A percentile compares a stretch with the other conserved stretches of the same genome.
Conservation (phyloP, 164 flowering plant species). For the Taxillus chinensis region DNA sequence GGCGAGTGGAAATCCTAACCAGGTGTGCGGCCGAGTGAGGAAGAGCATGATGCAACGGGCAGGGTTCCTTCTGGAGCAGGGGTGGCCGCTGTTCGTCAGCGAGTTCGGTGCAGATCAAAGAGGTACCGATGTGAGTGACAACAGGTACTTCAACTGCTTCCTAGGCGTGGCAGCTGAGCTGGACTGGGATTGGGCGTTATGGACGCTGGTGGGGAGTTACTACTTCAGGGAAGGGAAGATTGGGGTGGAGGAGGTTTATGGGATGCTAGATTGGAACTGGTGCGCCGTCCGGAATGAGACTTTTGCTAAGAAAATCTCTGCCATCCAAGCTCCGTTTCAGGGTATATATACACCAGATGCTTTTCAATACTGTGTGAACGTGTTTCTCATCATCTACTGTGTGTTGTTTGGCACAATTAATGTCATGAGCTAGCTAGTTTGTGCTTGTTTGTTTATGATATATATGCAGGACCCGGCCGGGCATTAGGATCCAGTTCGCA, state of each 20-base stretch:
- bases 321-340: not conserved
- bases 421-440: too few species aligned
- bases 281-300: not conserved
- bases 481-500: not conserved
- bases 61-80: constrained; percentile 6
- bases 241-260: constrained; percentile 10
- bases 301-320: not conserved
- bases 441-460: too few species aligned
- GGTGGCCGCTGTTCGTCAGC: constrained; percentile 11
- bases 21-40: constrained; percentile 1
- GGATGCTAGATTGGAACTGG: constrained; percentile 12
- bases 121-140: constrained; percentile 3
- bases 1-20: not conserved
- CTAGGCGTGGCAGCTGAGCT: constrained; percentile 6
- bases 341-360: not conserved
- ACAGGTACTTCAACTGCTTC: constrained; percentile 12
- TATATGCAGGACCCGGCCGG: not conserved
- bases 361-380: too few species aligned
- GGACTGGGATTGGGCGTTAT: constrained; percentile 20
- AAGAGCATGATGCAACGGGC: not conserved
- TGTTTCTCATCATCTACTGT: too few species aligned
- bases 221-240: constrained; percentile 7
- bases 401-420: too few species aligned
- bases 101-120: constrained; percentile 15
- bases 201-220: constrained; percentile 15